Base-by-base conservation (phyloP, 2,329 filamentous ascomycete species). In the Dryadomyces sulphureus region DNA sequence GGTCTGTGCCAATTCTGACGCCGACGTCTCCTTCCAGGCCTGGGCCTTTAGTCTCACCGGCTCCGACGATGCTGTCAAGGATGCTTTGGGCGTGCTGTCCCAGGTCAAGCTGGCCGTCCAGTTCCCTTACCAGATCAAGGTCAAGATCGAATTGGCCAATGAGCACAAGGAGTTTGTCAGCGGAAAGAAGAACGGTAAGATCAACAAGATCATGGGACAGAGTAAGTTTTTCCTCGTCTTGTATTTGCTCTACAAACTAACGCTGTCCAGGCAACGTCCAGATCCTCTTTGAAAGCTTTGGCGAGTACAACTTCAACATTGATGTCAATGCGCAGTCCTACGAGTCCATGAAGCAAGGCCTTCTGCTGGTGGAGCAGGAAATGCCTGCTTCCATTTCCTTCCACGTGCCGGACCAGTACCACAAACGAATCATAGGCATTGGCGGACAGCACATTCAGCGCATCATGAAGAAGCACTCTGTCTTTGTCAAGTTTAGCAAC, bases 161-260 rank as follows among this genome's bases (percentile, higher is more conserved):
- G 92, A 98, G 67, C 92, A 98, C 70, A 98, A 98, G 65, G 92
- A 98, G 60, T 98, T 98, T 60, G 92, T 98, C 48, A 95, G 89
- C 55, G 92, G 92, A 55, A 98, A 98, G 73, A 98, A 98, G 72
- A 98, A 98, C 57, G 92, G 92, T 64, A 98, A 98, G 69, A 98
- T 98, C 65, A 98, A 98, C 73, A 98, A 98, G 72, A 98, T 98
- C 58, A 98, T 98, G 92, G 92, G 90, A 21, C 90, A 96, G 64
- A 95, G 89, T 76, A 64, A 54, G 70, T 11, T 1, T 16, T 25
- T 14, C n/a, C 19, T n/a, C 8, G 7, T 9, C 4, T 12, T 14
- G 1, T 14, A 2, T 16, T n/a, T 34, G 21, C 16, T 22, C 5
- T 4, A 20, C 25, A 24, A 20, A 41, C 19, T 32, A 14, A 32